Base-by-base conservation (phyloP, 345 rosid species). In the Brassica cretica region DNA sequence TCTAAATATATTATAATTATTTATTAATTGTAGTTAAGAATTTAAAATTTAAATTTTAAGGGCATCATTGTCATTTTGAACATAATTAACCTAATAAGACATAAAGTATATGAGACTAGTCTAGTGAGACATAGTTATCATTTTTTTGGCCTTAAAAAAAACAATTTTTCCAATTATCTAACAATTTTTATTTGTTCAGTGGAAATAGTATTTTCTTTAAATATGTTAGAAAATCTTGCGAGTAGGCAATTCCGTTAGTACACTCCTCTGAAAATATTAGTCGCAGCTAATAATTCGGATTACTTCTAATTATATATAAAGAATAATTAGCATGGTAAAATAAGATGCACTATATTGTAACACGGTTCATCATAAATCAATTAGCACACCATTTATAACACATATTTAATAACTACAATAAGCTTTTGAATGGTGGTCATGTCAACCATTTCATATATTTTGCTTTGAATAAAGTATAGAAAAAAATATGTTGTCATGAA, bases 401-500 rank as follows among this genome's bases (percentile, higher is more conserved):
- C 21, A 10, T 5, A 41, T 2, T 8, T 21, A 14, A 14, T 8
- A 18, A 56, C 61, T 18, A 56, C 61, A 18, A 8, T 59, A 59
- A 35, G 21, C 9, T 59, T 64, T 12, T 24, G 72, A 46, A 68
- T 49, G 41, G 41, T 49, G 39, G 53, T 66, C 44, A 27, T 58
- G 44, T 58, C 33, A 58, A 58, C 6, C 8, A 39, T 35, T 11
- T 14, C n/a, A 64, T 30, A 64, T 18, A 32, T 19, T 51, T 21
- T 56, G 8, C 30, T 27, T 37, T 39, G 0, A 15, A 2, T 25
- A 56, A 25, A 55, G 41, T n/a, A 39, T 60, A 15, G 66, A 66
- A 25, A 66, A 25, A 58, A 19, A 29, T 68, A 68, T 44, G 12
- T 29, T 58, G 61, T 18, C 68, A 59, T 68, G 73, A 27, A 67